phyloP scores from a whole-genome alignment of 179 eudicot genomes.

The Silene vulgaris region DNA sequence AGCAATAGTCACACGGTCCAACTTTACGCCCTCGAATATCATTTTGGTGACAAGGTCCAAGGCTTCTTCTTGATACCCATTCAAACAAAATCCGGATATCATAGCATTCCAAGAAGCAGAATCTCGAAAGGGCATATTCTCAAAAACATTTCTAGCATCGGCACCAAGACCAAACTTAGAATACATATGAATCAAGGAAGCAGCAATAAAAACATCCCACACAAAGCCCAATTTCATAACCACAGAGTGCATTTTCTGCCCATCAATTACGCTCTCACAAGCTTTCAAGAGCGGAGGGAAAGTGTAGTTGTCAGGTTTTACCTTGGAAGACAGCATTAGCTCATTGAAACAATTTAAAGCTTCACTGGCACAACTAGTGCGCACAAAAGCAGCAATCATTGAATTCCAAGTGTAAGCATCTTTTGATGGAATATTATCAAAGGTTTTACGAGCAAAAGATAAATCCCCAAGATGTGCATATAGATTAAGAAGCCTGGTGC shows the following conservation, averaged over 20 bases:
- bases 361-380: constrained; percentile 28
- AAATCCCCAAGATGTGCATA: constrained; percentile 44
- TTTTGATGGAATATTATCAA: constrained; percentile 31
- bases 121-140: constrained; percentile 43
- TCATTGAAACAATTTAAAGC: constrained; percentile 36
- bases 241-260: constrained; percentile 35
- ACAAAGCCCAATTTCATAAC: constrained; percentile 38
- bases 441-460: constrained; percentile 29
- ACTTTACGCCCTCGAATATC: constrained; percentile 31
- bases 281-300: constrained; percentile 51
- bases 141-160: constrained; percentile 37
- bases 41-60: constrained; percentile 32
- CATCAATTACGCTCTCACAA: constrained; percentile 36
- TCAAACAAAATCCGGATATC: constrained; percentile 46
- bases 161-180: constrained; percentile 30
- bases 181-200: constrained; percentile 48
- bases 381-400: constrained; percentile 43
- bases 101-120: constrained; percentile 49
- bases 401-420: constrained; percentile 51
- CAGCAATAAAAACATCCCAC: constrained; percentile 53
- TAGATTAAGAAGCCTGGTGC: constrained; percentile 42
- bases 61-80: constrained; percentile 35
- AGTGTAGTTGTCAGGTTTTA: constrained; percentile 45
- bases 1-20: constrained; percentile 48
- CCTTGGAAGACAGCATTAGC: constrained; percentile 28